phyloP scores from a whole-genome alignment of 2,329 filamentous ascomycete species.

The Penicillium sp. region DNA sequence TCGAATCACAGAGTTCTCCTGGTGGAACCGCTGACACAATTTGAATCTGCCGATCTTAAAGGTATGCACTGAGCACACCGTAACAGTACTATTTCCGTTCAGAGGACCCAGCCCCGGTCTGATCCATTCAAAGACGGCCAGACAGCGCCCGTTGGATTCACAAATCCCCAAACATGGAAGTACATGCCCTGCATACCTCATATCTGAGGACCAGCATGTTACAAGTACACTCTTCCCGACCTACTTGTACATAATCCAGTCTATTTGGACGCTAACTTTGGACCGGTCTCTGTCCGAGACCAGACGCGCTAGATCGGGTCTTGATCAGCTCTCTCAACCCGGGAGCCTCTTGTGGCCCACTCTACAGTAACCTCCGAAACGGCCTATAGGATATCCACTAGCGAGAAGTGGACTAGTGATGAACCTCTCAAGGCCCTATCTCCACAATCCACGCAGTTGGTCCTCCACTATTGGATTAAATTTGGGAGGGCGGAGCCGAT shows the following conservation, averaged over 20 bases:
- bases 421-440: background rate
- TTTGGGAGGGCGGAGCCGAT: conserved; percentile 14
- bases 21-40: conserved; percentile 22
- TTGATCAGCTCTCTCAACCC: conserved; percentile 15
- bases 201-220: background rate
- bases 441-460: background rate
- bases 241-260: background rate
- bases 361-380: conserved; percentile 13
- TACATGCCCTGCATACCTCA: background rate
- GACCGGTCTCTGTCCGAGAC: conserved; percentile 22
- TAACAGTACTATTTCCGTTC: background rate
- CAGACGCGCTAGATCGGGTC: conserved; percentile 10
- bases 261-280: background rate
- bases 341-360: conserved; percentile 17
- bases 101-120: background rate
- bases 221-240: no score
- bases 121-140: background rate
- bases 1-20: conserved; percentile 8
- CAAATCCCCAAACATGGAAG: background rate
- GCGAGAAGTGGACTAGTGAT: background rate
- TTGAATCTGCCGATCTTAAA: conserved; percentile 21
- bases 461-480: conserved; percentile 8
- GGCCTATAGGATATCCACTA: background rate
- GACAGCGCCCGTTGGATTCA: background rate
- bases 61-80: conserved; percentile 20